Base-by-base conservation (phyloP, 1,284 basidiomycete species). In the Leucoagaricus sp. region DNA sequence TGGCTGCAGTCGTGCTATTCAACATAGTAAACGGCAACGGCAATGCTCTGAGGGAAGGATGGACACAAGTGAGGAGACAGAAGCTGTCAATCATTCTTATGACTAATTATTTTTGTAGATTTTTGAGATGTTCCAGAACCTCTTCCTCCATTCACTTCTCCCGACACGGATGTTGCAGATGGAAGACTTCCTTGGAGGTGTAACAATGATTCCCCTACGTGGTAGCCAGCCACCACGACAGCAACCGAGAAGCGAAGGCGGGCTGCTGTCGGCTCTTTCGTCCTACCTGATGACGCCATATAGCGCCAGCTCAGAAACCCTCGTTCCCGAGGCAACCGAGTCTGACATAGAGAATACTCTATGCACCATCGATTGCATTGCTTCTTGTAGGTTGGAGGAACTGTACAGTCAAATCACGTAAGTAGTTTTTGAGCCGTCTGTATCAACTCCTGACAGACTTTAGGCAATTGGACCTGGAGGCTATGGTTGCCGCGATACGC, bases 271-370 rank as follows among this genome's bases (percentile, higher is more conserved):
- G 23, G 89, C 97, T 0, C 74, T 99, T 49, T 98, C 96, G 1
- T 97, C 94, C 0, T 99, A 99, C 72, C 81, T 99, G 58, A 87
- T 99, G 77, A 97, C 96, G 13, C 97, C 97, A 0, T 98, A 98
- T 68, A 82, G 84, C 25, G 72, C 83, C 21, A 86, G 82, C 64
- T 77, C 82, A 6, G 92, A 95, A 25, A 79, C 84, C 17, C 72
- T 88, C 13, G 83, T 93, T 2, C 91, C 93, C 9, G 88, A 92
- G 57, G 91, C 89, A 26, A 93, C 89, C 0, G 91, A 95, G 25
- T 82, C 90, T 26, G 96, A 99, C 65, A 78, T 98, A 19, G 97
- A 99, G 73, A 95, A 89, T 58, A 97, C 96, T 0, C 78, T 99
- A 7, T 96, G 93, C 61, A 92, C 97, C 1, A 91, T 98, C 47